Evolutionary conservation across 2,329 filamentous ascomycete genomes (phyloP).

Genomic region (Pezicula carpinea): DNA sequence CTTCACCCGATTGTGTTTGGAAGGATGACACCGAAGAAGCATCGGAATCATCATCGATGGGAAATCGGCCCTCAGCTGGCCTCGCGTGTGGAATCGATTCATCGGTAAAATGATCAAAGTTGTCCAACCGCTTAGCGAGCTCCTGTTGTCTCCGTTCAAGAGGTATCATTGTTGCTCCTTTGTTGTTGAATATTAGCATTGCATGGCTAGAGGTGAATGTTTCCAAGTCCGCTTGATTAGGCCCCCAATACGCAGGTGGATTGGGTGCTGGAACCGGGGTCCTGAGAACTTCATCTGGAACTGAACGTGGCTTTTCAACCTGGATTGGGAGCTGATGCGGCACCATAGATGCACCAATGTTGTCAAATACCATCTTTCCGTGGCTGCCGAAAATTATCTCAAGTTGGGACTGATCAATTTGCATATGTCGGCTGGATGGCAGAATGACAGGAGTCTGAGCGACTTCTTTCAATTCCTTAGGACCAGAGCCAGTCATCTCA

Average conservation of each 20-base stretch:
- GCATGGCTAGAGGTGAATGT: too few species aligned
- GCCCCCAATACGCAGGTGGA: slow-evolving; percentile 2
- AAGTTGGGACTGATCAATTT: slow-evolving; percentile 4
- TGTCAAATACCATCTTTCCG: slow-evolving; percentile 3
- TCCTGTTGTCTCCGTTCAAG: not conserved
- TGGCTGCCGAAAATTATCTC: slow-evolving; percentile 2
- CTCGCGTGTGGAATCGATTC: not conserved
- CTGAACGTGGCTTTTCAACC: not conserved
- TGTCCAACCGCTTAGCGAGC: not conserved
- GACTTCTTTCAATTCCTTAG: not conserved
- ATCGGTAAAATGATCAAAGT: not conserved
- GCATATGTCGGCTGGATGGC: too few species aligned
- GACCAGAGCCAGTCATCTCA: not conserved
- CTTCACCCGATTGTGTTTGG: not conserved
- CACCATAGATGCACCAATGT: not conserved
- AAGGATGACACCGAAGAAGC: not conserved
- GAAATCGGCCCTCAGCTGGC: not conserved
- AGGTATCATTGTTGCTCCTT: too few species aligned
- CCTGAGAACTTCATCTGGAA: not conserved
- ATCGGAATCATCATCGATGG: not conserved
- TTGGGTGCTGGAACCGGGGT: not conserved
- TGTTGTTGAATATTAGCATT: too few species aligned
- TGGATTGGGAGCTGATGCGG: not conserved
- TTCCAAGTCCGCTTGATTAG: too few species aligned
- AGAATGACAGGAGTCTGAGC: not conserved